Evolutionary conservation across 2,329 filamentous ascomycete species (phyloP).

Genomic region (Penicillium hordei): DNA sequence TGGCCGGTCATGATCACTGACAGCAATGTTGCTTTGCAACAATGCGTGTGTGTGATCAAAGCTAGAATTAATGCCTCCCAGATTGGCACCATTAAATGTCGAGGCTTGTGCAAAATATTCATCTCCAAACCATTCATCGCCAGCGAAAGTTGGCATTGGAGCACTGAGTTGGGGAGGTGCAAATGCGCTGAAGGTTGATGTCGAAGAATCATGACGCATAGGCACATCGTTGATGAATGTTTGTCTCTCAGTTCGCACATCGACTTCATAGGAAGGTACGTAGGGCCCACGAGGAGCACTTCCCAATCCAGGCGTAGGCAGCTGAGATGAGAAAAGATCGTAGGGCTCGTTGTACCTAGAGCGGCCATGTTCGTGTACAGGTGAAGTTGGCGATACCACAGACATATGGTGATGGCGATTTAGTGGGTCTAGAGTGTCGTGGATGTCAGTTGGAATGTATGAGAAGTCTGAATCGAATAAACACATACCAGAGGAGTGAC

Average conservation of each 20-base stretch:
- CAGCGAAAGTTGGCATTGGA: slow-evolving; percentile 64
- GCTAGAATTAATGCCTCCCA: slow-evolving; percentile 19
- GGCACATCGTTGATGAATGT: slow-evolving; percentile 92
- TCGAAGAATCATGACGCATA: slow-evolving; percentile 78
- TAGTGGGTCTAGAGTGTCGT: neutral
- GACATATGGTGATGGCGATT: neutral
- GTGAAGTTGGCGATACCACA: slow-evolving; percentile 53
- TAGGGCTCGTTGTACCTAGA: slow-evolving; percentile 52
- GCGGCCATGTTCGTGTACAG: slow-evolving; percentile 50
- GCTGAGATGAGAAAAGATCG: slow-evolving; percentile 44
- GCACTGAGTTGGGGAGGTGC: slow-evolving; percentile 72
- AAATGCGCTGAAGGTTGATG: slow-evolving; percentile 88
- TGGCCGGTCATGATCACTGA: slow-evolving; percentile 83
- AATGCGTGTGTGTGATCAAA: slow-evolving; percentile 52
- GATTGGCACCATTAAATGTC: slow-evolving; percentile 38
- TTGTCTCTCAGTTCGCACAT: slow-evolving; percentile 92
- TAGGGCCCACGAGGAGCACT: neutral
- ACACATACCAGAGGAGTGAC: slow-evolving; percentile 32
- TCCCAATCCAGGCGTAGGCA: slow-evolving; percentile 54
- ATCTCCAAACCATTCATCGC: slow-evolving; percentile 70
- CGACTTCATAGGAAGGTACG: slow-evolving; percentile 78
- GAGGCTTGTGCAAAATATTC: slow-evolving; percentile 63
- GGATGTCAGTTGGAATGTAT: neutral
- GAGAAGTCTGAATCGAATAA: neutral
- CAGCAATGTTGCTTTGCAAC: slow-evolving; percentile 72